A percentile compares a stretch with the other conserved stretches of the same genome.
Conservation (phyloP, 1,284 basidiomycete genomes). For the Neolentinus lepideus region DNA sequence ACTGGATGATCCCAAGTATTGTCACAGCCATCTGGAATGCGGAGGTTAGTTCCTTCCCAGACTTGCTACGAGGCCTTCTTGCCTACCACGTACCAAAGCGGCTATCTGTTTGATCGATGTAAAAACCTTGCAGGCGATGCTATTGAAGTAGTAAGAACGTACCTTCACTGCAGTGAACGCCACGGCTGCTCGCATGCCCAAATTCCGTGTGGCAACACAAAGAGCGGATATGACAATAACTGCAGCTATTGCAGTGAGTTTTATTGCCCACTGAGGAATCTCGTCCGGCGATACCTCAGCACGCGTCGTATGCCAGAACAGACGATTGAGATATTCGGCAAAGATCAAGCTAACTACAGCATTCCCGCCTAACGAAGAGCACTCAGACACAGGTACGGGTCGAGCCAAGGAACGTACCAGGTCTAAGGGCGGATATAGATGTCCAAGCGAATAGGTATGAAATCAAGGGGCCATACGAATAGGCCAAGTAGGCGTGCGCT, state of each 20-base stretch:
- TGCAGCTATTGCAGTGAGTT: constrained; percentile 75
- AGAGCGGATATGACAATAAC: constrained; percentile 68
- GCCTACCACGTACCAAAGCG: constrained; percentile 37
- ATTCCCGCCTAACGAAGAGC: constrained; percentile 41
- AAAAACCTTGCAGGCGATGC: constrained; percentile 4
- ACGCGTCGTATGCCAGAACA: constrained; percentile 61
- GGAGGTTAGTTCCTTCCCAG: not conserved
- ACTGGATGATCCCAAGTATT: constrained; percentile 67
- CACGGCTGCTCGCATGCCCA: constrained; percentile 80
- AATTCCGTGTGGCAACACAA: constrained; percentile 72
- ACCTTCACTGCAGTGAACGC: constrained; percentile 87
- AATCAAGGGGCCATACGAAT: constrained; percentile 81
- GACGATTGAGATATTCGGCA: constrained; percentile 82
- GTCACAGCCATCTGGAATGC: constrained; percentile 54
- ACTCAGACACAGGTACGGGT: not conserved
- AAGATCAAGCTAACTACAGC: constrained; percentile 71
- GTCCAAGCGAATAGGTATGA: constrained; percentile 90
- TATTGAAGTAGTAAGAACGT: constrained; percentile 9
- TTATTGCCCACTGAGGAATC: constrained; percentile 91
- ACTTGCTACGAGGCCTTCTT: not conserved
- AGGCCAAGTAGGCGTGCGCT: constrained; percentile 86
- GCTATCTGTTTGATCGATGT: constrained; percentile 33
- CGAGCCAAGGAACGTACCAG: constrained; percentile 41
- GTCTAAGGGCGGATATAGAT: constrained; percentile 82
- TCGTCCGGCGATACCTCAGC: constrained; percentile 64